Evolutionary conservation across 129 eudicot genomes (phyloP), one percentile per base, ranked within the genome.

Genomic region (Helianthus tuberosus): DNA sequence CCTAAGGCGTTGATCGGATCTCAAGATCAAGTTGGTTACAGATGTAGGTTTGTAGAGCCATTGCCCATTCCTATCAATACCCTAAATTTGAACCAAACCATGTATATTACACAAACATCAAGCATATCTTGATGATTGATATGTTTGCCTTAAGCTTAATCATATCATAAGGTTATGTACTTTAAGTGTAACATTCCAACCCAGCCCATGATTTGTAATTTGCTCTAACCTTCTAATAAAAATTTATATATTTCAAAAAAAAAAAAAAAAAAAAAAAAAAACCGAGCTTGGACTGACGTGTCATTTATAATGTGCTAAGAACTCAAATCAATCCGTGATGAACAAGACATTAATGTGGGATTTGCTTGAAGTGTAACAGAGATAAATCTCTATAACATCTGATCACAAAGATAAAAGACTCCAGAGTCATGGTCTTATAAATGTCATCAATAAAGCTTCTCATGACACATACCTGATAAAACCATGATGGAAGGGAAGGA

Each of bases 391-490:
- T 23, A 46, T 20, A 46, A 14, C 46, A 49, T 68, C 14, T 68
- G 32, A 14, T 49, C 46, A 13, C 46, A 51, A 64, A 13, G 15
- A 57, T 17, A 5, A 20, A 13, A 15, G 8, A 43, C 47, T 32
- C 4, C 36, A 74, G 27, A 9, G 2, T 64, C 66, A 54, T 75
- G 20, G 43, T 75, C 62, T 38, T 75, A 52, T 27, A 70, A 32
- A 32, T 32, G 36, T 71, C 82, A 70, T 62, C 50, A 54, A 61
- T 29, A 77, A 69, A 62, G 46, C 47, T 52, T 27, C 66, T 61
- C 82, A 50, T 38, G 47, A 70, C 71, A 70, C 53, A 51, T 20
- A 39, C 64, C 66, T 60, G 8, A 61, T 5, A 29, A 12, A 60
- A 62, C 64, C 47, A 59, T 36, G n/a, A 77, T 49, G 17, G 9